Base-by-base conservation (phyloP, 768 basidiomycete species). In the Xerocomellus intermedius region DNA sequence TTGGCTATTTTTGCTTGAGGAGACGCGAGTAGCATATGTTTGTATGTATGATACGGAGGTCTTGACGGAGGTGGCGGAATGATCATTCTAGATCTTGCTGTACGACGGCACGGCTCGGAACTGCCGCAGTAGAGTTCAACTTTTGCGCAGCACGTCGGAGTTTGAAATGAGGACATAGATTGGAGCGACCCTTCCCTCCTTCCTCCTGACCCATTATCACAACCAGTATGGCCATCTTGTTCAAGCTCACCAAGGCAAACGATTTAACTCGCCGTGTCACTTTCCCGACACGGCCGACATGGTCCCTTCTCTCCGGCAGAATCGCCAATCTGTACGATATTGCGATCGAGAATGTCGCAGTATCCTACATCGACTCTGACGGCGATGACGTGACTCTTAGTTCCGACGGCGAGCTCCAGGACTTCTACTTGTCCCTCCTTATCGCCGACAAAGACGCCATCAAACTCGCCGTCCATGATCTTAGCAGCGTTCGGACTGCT, bases 321-420 rank as follows among this genome's bases (percentile, higher is more conserved):
- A 80, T 90, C 54, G 75, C 58, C 62, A 24, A 70, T 75, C 53
- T 91, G 68, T 82, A 75, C 69, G 65, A 65, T 42, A 84, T 92
- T 38, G 80, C 86, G 4, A 51, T 70, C 50, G 79, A 80, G 54
- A 77, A 78, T 48, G 73, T 91, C 48, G 87, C 77, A 3, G 84
- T 89, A 33, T 83, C 85, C 32, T 92, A 93, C 68, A 56, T 85
- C 46, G 91, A 93, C 68, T 66, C 68, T 32, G 89, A 92, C 64
- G 79, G 81, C 37, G 91, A 92, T 64, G 82, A 86, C 56, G 82
- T 93, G 57, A 91, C 89, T 12, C 75, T 91, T 53, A 88, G 82
- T 69, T 82, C 89, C 4, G 77, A 89, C 51, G 84, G 85, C 33
- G 91, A 93, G 68, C 80, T 92, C n/a, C 78, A 79, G 51, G 89